Base-by-base conservation (phyloP, 768 basidiomycete species). In the Leccinum truebloodii region DNA sequence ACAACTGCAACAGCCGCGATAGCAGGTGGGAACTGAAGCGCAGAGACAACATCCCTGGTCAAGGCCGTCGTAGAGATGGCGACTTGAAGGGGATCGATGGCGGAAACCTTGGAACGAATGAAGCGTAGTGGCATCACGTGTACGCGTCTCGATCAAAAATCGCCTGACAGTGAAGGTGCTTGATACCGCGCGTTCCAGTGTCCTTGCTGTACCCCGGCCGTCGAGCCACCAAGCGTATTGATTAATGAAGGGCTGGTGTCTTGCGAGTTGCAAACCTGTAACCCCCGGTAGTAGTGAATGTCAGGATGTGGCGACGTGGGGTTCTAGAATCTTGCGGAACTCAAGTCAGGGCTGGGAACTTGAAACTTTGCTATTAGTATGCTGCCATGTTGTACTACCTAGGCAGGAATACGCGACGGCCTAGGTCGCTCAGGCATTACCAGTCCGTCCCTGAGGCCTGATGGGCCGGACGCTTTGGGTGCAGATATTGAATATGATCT, bases 1-100 rank as follows among this genome's bases (percentile, higher is more conserved):
- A 83, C 64, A 4, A 81, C 61, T 0, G 74, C 73, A 5, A 79
- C 71, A 0, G 79, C 75, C 0, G 78, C 80, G 4, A 71, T 68
- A 0, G 76, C 80, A 1, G 82, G 80, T 16, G 80, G 78, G 59
- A 82, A 81, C 53, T 75, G 72, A 18, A 73, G 61, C 16, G 74
- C 67, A 20, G 73, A 67, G 8, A 77, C 65, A 6, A 79, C 63
- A 52, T 77, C 72, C 51, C 64, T 70, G 51, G 71, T 62, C 4
- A 75, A 57, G 5, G 71, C 58, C 10, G 75, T 72, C 0, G 75
- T 71, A 12, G 71, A 59, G 24, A 75, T 61, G 2, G 73, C 75
- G 34, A 64, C 65, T 37, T 68, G 69, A 55, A 79, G 71, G 1
- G 71, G 69, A 50, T 71, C 70, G 12, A 68, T 61, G 10, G 52